Conservation (phyloP, 139 green algal species). For the Picochlorum costavermella region DNA sequence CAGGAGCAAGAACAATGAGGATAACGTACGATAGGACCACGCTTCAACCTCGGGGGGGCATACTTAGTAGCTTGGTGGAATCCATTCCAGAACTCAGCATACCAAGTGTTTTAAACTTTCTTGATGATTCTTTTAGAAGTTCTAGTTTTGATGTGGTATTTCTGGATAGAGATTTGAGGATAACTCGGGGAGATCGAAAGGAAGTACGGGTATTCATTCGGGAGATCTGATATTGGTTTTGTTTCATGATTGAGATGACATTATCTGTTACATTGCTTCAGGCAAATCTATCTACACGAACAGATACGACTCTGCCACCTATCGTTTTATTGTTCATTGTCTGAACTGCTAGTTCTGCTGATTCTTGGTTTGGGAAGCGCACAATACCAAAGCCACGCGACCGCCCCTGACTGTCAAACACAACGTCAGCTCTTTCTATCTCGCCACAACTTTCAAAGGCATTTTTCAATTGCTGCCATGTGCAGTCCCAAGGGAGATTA, state of each 20-base stretch:
- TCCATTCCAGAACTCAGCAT: constrained; percentile 28
- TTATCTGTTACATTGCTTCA: background rate
- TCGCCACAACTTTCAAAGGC: constrained; percentile 43
- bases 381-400: constrained; percentile 83
- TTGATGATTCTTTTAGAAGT: constrained; percentile 10
- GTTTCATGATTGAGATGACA: too few species aligned
- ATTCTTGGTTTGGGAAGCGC: constrained; percentile 51
- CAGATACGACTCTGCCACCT: constrained; percentile 68
- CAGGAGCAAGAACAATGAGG: constrained; percentile 12
- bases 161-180: constrained; percentile 39
- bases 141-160: constrained; percentile 42
- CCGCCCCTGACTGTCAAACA: constrained; percentile 63
- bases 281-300: constrained; percentile 78
- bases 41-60: constrained; percentile 20
- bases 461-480: constrained; percentile 82
- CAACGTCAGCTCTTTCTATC: constrained; percentile 74
- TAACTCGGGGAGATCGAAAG: constrained; percentile 35
- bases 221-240: background rate
- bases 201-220: constrained; percentile 35
- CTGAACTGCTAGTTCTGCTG: constrained; percentile 52
- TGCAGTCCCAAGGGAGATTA: constrained; percentile 83
- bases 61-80: constrained; percentile 23
- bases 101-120: constrained; percentile 28
- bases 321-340: constrained; percentile 77
- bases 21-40: constrained; percentile 24